Evolutionary conservation across 2,329 filamentous ascomycete species (phyloP).

Genomic region (Clonostachys rhizophaga): DNA sequence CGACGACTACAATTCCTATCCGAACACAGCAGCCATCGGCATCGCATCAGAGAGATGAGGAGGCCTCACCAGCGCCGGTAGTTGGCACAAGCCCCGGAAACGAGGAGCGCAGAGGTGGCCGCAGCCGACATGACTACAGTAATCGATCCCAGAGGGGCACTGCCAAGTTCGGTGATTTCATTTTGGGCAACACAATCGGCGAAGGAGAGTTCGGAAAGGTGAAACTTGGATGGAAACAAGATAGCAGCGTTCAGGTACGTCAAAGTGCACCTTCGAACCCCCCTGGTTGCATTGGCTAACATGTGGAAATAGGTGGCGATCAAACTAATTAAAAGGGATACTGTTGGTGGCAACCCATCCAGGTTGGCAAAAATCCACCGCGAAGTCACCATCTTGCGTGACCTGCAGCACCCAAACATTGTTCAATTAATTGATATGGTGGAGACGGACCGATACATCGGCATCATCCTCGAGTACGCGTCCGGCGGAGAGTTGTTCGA

Average conservation of each 20-base stretch:
- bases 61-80: constrained; percentile 38
- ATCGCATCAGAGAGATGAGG: constrained; percentile 54
- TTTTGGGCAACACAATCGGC: constrained; percentile 90
- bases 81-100: constrained; percentile 30
- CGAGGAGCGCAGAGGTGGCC: constrained; percentile 41
- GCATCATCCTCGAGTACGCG: constrained; percentile 96
- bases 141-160: constrained; percentile 46
- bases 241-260: constrained; percentile 76
- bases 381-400: constrained; percentile 86
- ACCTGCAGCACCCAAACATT: constrained; percentile 92
- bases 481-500: constrained; percentile 97
- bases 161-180: constrained; percentile 91
- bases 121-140: constrained; percentile 56
- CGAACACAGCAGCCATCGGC: constrained; percentile 35
- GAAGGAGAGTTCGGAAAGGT: constrained; percentile 99
- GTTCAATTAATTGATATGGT: constrained; percentile 98
- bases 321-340: constrained; percentile 93
- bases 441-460: constrained; percentile 93
- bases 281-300: not conserved
- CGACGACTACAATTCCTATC: constrained; percentile 35
- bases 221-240: constrained; percentile 96
- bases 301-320: constrained; percentile 71
- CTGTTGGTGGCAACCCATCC: constrained; percentile 80
- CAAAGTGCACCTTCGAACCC: not conserved
- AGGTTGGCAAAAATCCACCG: constrained; percentile 95